Evolutionary conservation across 768 basidiomycete genomes (phyloP).

Genomic region (Mycena maculata): DNA sequence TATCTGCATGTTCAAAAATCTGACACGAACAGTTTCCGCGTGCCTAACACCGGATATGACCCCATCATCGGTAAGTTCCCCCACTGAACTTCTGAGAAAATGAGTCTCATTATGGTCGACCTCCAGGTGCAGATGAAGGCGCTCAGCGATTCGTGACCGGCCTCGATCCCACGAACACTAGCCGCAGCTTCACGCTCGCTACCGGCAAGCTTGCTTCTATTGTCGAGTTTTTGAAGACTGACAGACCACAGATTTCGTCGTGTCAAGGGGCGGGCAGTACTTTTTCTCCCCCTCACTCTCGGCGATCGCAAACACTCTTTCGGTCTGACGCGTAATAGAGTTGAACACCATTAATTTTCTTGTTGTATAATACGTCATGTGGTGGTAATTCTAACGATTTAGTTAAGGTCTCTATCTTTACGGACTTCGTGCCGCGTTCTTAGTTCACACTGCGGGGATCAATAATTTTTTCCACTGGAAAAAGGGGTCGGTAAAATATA

Average conservation of each 20-base stretch:
- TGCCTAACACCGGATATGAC: constrained; percentile 6
- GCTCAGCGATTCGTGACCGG: constrained; percentile 11
- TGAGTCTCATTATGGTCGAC: neutral
- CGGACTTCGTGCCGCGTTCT: too few relatives aligned
- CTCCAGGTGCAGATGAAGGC: constrained; percentile 10
- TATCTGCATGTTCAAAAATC: neutral
- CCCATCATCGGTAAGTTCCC: constrained; percentile 21
- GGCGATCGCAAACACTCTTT: constrained; percentile 28
- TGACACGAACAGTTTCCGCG: neutral
- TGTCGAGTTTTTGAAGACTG: neutral
- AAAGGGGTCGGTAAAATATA: too few relatives aligned
- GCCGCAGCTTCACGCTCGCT: constrained; percentile 12
- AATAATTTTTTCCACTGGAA: too few relatives aligned
- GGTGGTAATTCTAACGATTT: too few relatives aligned
- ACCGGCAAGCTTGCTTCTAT: constrained; percentile 6
- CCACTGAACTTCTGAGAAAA: too few relatives aligned
- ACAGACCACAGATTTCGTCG: constrained; percentile 33
- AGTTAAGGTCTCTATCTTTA: too few relatives aligned
- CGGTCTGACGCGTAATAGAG: too few relatives aligned
- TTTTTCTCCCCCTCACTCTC: constrained; percentile 46
- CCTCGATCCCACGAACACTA: constrained; percentile 18
- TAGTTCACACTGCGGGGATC: too few relatives aligned
- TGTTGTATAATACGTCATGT: too few relatives aligned
- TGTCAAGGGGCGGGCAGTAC: constrained; percentile 42
- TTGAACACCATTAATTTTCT: too few relatives aligned